Conservation (phyloP, 192 early-diverging fungal genomes). For the Gonapodya sp. region DNA sequence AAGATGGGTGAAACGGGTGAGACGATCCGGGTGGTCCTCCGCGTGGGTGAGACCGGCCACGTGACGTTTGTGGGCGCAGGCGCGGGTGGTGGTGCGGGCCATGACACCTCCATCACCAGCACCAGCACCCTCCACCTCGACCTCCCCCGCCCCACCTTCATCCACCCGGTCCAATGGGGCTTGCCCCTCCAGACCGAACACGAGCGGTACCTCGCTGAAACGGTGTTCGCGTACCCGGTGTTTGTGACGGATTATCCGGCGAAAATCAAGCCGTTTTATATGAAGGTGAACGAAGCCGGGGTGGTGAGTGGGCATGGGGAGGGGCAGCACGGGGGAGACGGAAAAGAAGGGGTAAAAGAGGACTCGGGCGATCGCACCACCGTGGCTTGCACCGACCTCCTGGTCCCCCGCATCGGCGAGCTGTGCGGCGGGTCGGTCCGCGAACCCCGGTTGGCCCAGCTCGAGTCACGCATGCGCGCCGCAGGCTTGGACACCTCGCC, state of each 20-base stretch:
- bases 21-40: background rate
- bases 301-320: constrained; percentile 19
- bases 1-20: background rate
- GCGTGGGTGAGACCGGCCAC: background rate
- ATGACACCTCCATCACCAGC: background rate
- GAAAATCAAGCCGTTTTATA: constrained; percentile 78
- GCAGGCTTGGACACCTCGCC: constrained; percentile 33
- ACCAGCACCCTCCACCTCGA: background rate
- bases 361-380: constrained; percentile 34
- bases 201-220: constrained; percentile 68
- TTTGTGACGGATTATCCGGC: constrained; percentile 87
- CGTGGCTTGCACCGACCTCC: constrained; percentile 72
- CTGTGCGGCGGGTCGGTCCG: constrained; percentile 74
- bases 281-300: constrained; percentile 43
- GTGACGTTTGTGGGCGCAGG: background rate
- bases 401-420: constrained; percentile 78
- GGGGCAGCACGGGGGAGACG: background rate
- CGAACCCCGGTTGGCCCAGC: constrained; percentile 51
- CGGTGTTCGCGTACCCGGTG: constrained; percentile 57
- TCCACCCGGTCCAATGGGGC: constrained; percentile 63
- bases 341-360: background rate
- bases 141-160: constrained; percentile 31
- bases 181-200: constrained; percentile 70
- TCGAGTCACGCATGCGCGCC: constrained; percentile 39
- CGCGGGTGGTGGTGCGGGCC: background rate